Base-by-base conservation (phyloP, 2,329 filamentous ascomycete genomes). In the Phoma sp. region DNA sequence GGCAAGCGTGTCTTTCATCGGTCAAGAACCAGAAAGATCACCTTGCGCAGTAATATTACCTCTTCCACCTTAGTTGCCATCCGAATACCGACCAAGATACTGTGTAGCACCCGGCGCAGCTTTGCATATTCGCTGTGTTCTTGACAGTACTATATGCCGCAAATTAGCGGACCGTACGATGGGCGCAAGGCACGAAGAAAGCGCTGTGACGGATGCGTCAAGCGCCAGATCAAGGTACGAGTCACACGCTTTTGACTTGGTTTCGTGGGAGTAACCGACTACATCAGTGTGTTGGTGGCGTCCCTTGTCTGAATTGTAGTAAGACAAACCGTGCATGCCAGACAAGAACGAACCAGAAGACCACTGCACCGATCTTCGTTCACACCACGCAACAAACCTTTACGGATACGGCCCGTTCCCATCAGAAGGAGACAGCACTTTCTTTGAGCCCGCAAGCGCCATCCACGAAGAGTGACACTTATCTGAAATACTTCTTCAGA, bases 121-220 rank as follows among this genome's bases (percentile, higher is more conserved):
- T 4, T 6, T 7, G 17, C n/a, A 20, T 12, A 17, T 14, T 29
- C 25, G 32, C n/a, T 12, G 20, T 25, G 15, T 25, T 38, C 11
- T 25, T 26, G 7, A 18, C 7, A 4, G 12, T 25, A 34, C 1
- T 42, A 47, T 20, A 65, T 65, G 63, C 34, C 55, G 14, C 45
- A 47, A n/a, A 17, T 25, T 18, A 59, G 63, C n/a, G 67, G 67
- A 20, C 67, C 67, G 20, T 62, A 60, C 14, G 67, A 70, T 52
- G 67, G 67, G 25, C 67, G 67, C n/a, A 68, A 62, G 47, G 60
- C 65, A 4, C 58, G 62, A 26, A 62, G 60, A 25, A 69, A 65
- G 47, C 60, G 67, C 12, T 70, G 67, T 40, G 55, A 64, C 53
- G 50, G 58, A 11, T 70, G 67, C 45, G 50, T 59, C 14, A 64